Conservation (phyloP, 163 green algal genomes). For the Scenedesmus sp. region DNA sequence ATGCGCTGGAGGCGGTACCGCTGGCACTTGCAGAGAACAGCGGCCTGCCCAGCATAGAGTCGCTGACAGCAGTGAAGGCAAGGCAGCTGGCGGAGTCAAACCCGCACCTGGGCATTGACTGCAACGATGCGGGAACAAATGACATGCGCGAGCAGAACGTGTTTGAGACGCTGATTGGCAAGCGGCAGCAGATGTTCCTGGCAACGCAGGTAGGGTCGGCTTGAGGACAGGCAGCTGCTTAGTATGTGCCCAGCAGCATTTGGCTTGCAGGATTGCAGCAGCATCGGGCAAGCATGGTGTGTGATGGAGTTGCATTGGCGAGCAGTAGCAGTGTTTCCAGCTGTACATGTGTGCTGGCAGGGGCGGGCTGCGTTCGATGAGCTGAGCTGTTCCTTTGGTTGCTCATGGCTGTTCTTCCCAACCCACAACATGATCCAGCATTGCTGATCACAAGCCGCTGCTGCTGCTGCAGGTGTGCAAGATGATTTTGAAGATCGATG, state of each 20-base stretch:
- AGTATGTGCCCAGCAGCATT: too few species aligned
- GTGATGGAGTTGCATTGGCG: too few species aligned
- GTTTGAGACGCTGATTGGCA: slow-evolving; percentile 98
- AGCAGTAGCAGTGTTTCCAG: too few species aligned
- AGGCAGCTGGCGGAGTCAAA: slow-evolving; percentile 87
- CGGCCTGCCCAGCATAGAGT: slow-evolving; percentile 95
- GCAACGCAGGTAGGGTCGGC: slow-evolving; percentile 88
- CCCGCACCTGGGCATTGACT: slow-evolving; percentile 98
- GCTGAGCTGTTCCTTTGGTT: too few species aligned
- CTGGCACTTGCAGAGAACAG: slow-evolving; percentile 98
- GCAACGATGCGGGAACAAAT: slow-evolving; percentile 95
- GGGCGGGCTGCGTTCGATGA: too few species aligned
- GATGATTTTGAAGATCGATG: slow-evolving; percentile 99
- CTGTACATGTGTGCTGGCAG: too few species aligned
- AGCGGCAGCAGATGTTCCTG: slow-evolving; percentile 98
- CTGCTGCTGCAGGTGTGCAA: slow-evolving; percentile 89
- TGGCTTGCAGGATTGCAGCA: not conserved
- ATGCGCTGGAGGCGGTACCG: slow-evolving; percentile 83
- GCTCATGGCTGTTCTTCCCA: not conserved
- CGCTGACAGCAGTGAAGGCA: slow-evolving; percentile 84
- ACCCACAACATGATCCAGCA: not conserved
- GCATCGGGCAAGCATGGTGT: too few species aligned
- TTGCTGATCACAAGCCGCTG: not conserved
- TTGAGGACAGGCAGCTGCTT: too few species aligned
- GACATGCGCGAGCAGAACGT: slow-evolving; percentile 99